Percentiles rank a stretch among this genome's conserved stretches.
Evolutionary conservation across 257 asterid species (phyloP).

Genomic region (Solanum gracilifrons): DNA sequence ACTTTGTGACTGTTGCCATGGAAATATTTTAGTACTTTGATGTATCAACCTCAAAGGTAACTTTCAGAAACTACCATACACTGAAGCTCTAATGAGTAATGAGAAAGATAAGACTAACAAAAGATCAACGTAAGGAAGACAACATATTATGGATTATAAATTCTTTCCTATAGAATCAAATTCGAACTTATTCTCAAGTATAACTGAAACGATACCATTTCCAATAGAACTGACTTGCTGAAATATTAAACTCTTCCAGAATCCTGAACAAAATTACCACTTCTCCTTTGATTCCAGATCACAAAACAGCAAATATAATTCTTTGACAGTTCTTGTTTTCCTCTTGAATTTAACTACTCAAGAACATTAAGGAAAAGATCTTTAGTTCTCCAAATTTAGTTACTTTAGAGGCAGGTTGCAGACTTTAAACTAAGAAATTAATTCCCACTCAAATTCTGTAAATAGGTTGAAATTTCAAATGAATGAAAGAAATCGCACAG

Average conservation of each 20-base stretch:
- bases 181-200: background rate
- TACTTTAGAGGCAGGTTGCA: background rate
- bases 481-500: background rate
- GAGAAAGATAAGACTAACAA: background rate
- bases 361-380: background rate
- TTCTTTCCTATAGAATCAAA: background rate
- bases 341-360: background rate
- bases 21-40: background rate
- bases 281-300: background rate
- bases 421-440: background rate
- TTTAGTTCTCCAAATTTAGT: background rate
- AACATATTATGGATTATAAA: background rate
- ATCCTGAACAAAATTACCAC: background rate
- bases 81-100: background rate
- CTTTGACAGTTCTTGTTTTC: background rate
- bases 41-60: background rate
- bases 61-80: background rate
- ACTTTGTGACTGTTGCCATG: background rate
- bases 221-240: background rate
- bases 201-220: background rate
- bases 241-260: background rate
- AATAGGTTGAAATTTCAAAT: background rate
- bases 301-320: background rate
- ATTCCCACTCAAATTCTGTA: background rate
- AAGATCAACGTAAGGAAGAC: background rate